Conservation (phyloP, 371 early-diverging fungal genomes). For the Mortierella sp. region DNA sequence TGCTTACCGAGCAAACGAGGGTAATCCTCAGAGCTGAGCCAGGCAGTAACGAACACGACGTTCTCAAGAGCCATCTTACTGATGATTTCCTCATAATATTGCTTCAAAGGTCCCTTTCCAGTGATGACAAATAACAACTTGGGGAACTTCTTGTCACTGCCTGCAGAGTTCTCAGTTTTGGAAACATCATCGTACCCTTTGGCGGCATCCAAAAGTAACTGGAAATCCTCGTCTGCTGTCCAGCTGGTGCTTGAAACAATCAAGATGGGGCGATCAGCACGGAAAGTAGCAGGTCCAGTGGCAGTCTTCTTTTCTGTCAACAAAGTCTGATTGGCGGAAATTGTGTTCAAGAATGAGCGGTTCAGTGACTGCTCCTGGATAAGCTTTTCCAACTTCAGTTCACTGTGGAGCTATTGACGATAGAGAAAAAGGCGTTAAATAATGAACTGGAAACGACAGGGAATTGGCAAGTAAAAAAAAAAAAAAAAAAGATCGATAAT, state of each 20-base stretch:
- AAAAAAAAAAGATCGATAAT: neutral
- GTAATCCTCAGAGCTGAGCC: constrained; percentile 89
- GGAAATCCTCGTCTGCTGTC: constrained; percentile 97
- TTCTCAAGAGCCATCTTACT: constrained; percentile 61
- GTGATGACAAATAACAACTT: constrained; percentile 88
- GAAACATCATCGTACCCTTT: constrained; percentile 69
- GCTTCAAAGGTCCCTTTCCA: constrained; percentile 91
- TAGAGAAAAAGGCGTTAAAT: neutral
- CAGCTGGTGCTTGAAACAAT: constrained; percentile 94
- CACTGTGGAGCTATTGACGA: constrained; percentile 54
- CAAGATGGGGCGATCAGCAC: constrained; percentile 73
- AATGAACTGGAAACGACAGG: neutral
- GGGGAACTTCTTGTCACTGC: constrained; percentile 59
- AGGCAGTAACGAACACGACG: constrained; percentile 82
- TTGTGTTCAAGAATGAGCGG: constrained; percentile 46
- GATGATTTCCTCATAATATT: constrained; percentile 75
- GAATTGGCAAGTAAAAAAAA: neutral
- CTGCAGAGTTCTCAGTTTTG: constrained; percentile 36
- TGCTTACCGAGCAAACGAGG: constrained; percentile 79
- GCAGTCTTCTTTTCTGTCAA: constrained; percentile 59
- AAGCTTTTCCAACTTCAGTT: constrained; percentile 58
- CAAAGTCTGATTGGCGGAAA: constrained; percentile 58
- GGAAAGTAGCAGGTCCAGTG: constrained; percentile 48
- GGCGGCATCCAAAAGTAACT: constrained; percentile 80
- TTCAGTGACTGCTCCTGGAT: constrained; percentile 57